Evolutionary conservation across 1,284 basidiomycete genomes (phyloP), one percentile per base, ranked within the genome.

Genomic region (Spongispora temasekensis): DNA sequence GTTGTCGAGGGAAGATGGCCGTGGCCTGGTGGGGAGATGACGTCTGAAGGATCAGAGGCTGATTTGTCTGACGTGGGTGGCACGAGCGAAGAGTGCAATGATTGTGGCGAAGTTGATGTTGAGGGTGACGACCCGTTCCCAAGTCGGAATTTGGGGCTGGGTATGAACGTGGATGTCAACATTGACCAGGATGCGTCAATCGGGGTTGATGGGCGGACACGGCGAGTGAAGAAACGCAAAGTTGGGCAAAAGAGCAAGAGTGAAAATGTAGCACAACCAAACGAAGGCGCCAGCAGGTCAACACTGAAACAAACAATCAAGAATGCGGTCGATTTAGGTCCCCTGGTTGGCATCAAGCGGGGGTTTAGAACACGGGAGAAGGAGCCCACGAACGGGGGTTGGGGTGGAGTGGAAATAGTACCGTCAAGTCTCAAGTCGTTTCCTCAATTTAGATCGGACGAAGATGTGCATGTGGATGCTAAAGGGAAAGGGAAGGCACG

Each of bases 291-390:
- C 27, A 15, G 27, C 7, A 0, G 23, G 21, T 59, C 61, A 48
- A 53, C 34, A 21, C 2, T 21, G 30, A 60, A 62, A 13, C 46
- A 30, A 10, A 64, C 31, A 35, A 27, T 21, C 25, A 63, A 62
- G 48, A 64, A 65, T 21, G 58, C 67, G 2, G 61, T 81, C 1
- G 86, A 92, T 66, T 68, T 93, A 0, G 93, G 93, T 3, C 87
- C 88, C 3, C 73, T 93, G 28, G 76, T 94, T 1, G 91, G 91
- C 17, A 72, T 77, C 12, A 78, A 85, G 58, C 77, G 92, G 13
- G 90, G 91, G 0, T 91, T 93, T 65, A 76, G 79, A 68, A 87
- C 85, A 46, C 75, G 79, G 34, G 85, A 87, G 68, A 77, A 78
- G 62, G 76, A 81, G 1, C 80, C 80, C 5, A 77, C 76, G 55